Evolutionary conservation across 495 filamentous ascomycete species (phyloP), one percentile per base, ranked within the genome.

Genomic region (Tetracladium setigerum): DNA sequence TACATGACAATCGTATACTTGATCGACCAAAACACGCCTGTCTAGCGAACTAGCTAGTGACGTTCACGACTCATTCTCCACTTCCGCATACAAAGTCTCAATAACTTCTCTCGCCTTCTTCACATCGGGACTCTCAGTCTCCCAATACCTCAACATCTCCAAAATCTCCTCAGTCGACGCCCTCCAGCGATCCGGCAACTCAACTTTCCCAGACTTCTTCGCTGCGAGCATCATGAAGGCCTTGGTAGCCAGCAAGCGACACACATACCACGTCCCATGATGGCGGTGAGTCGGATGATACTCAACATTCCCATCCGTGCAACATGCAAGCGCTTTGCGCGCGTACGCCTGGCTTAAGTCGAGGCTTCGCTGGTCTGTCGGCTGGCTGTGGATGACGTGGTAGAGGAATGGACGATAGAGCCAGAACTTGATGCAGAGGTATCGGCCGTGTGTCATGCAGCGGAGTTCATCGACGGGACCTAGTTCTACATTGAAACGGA

Each of bases 141-240:
- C 35, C 51, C 51, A 54, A 18, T 38, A 54, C 22, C 27, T 30
- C 10, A 54, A 24, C 30, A 54, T n/a, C 11, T 41, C 18, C 2
- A 54, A 39, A 13, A 46, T 39, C 6, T 40, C 24, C 8, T 18
- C 2, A 14, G 50, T 41, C 12, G 40, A 40, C 2, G 32, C 15
- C 24, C 34, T 6, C 52, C 52, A 50, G 5, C 24, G 19, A 2
- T 34, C 24, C 32, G 46, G 48, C 8, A 39, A 14, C 16, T n/a
- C n/a, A n/a, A n/a, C n/a, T n/a, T n/a, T n/a, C n/a, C n/a, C n/a
- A n/a, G n/a, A n/a, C n/a, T n/a, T n/a, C n/a, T n/a, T n/a, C n/a
- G 37, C 37, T 10, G 37, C 37, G 6, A 39, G 10, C 14, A 39
- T 8, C 10, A 39, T 10, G 8, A 39, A 39, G 15, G 11, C 17